Evolutionary conservation across 805 yeast genomes (phyloP).

Genomic region (Metschnikowia gelsemii): DNA sequence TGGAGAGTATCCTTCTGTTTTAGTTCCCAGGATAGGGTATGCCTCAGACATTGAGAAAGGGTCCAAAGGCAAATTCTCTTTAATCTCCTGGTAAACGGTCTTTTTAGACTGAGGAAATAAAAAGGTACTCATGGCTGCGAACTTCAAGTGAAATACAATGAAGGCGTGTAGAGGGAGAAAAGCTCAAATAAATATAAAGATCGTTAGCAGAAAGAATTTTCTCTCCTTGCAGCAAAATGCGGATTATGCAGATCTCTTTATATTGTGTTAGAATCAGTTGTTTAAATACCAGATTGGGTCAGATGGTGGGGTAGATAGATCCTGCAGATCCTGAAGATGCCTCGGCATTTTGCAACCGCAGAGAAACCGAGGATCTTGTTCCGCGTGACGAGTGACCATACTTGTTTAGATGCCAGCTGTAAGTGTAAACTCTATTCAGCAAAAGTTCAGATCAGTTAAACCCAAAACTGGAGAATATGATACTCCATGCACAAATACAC

Average conservation of each 20-base stretch:
- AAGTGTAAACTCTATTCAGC: no score
- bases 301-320: constrained; percentile 3
- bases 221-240: neutral
- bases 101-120: constrained; percentile 11
- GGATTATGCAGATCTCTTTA: neutral
- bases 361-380: constrained; percentile 3
- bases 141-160: neutral
- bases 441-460: no score
- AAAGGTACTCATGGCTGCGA: constrained; percentile 5
- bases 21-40: constrained; percentile 14
- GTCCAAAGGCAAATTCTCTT: constrained; percentile 11
- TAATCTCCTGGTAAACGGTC: constrained; percentile 7
- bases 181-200: neutral
- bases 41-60: constrained; percentile 11
- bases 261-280: neutral
- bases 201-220: neutral
- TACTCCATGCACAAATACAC: no score
- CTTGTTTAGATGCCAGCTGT: no score
- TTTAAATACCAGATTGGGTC: neutral
- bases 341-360: constrained; percentile 9
- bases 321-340: neutral
- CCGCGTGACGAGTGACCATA: neutral
- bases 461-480: no score
- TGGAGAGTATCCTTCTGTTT: constrained; percentile 17
- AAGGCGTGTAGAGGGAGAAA: neutral